Conservation (phyloP, 2,329 filamentous ascomycete genomes). For the Fusarium nurragi region DNA sequence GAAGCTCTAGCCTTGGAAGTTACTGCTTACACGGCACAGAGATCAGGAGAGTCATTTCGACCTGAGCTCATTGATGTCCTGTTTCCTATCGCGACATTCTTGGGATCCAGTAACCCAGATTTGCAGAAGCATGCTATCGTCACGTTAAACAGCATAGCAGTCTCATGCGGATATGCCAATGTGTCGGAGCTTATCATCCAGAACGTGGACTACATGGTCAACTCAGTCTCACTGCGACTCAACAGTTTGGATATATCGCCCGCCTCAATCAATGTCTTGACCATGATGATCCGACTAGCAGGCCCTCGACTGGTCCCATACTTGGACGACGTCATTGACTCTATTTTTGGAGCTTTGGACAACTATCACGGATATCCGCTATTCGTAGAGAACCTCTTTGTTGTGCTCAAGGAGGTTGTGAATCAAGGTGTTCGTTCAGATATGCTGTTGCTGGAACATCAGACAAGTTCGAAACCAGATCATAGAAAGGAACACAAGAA, state of each 20-base stretch:
- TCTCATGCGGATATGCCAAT: slow-evolving; percentile 75
- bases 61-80: slow-evolving; percentile 89
- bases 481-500: slow-evolving; percentile 54
- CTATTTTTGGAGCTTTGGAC: slow-evolving; percentile 92
- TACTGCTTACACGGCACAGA: slow-evolving; percentile 77
- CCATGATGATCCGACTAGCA: slow-evolving; percentile 93
- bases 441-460: slow-evolving; percentile 57
- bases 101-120: slow-evolving; percentile 74
- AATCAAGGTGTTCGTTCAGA: slow-evolving; percentile 77
- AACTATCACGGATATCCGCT: slow-evolving; percentile 92
- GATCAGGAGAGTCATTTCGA: slow-evolving; percentile 74
- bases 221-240: slow-evolving; percentile 86
- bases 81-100: slow-evolving; percentile 88
- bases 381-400: slow-evolving; percentile 86
- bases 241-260: slow-evolving; percentile 94
- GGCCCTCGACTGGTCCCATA: slow-evolving; percentile 85
- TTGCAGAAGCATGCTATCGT: slow-evolving; percentile 85
- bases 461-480: slow-evolving; percentile 48
- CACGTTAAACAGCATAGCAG: slow-evolving; percentile 82
- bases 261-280: slow-evolving; percentile 86
- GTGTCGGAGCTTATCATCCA: slow-evolving; percentile 84
- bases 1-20: slow-evolving; percentile 84
- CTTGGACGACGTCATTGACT: slow-evolving; percentile 88
- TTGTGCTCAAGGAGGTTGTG: slow-evolving; percentile 82
- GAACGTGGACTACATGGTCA: slow-evolving; percentile 97